Conservation (phyloP, 345 rosid species). For the Euphorbia lathyris region DNA sequence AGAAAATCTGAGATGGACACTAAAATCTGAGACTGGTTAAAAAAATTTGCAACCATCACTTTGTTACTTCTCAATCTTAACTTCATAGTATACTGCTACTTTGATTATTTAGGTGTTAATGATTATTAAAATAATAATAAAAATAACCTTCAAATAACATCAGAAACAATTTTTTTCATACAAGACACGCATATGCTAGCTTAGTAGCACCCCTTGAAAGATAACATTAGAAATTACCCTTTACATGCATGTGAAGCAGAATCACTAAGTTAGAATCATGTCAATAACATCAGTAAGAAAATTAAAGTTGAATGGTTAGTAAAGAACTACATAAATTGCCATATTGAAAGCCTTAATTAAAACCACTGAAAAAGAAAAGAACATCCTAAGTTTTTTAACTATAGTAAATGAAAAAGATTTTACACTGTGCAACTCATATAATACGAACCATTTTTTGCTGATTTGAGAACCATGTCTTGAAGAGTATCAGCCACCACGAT, state of each 20-base stretch:
- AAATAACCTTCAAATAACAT: not conserved
- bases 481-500: slow-evolving; percentile 89
- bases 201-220: not conserved
- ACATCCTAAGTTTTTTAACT: not conserved
- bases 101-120: not conserved
- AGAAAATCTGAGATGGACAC: too few relatives aligned
- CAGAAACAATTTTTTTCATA: not conserved
- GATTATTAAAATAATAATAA: not conserved
- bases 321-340: not conserved
- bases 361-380: not conserved
- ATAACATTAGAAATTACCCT: not conserved
- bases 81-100: not conserved
- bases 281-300: not conserved
- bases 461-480: slow-evolving; percentile 63
- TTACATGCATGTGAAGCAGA: not conserved
- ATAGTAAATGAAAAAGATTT: not conserved
- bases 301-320: not conserved
- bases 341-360: not conserved
- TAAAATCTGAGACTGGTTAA: too few relatives aligned
- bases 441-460: slow-evolving; percentile 78
- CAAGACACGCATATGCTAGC: not conserved
- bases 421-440: not conserved
- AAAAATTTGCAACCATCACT: too few relatives aligned
- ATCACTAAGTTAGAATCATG: not conserved
- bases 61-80: not conserved